Base-by-base conservation (phyloP, 768 basidiomycete genomes). In the Hortiboletus flavorubellus region DNA sequence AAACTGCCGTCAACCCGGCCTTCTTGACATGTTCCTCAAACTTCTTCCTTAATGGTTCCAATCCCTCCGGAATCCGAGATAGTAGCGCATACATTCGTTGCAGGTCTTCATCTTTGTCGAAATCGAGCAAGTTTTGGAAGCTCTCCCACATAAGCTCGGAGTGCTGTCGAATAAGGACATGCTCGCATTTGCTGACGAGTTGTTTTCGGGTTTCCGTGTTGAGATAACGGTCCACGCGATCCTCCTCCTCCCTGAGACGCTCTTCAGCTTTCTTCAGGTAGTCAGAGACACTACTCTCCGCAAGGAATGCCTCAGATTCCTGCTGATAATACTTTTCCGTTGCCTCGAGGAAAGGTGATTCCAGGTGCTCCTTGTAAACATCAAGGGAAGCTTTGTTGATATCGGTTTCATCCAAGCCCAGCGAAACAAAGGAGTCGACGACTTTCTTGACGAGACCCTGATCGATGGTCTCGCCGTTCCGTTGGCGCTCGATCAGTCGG, bases 1-100 rank as follows among this genome's bases (percentile, higher is more conserved):
- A 82, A 26, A 98, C 88, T 1, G 92, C 89, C 29, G 83, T 81
- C 55, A 91, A 70, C 30, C 96, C 96, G 14, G 91, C 84, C 65
- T 85, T 83, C 80, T 96, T 97, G 68, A 98, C 96, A 70, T 97
- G 94, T 61, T 90, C 87, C 74, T 95, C 95, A 66, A 98, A 99
- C 66, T 84, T 87, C 78, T 89, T 90, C 64, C 93, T 82, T 51
- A 98, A 73, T 0, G 93, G 94, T 63, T 96, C 92, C 54, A 98
- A 76, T 7, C 95, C 96, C 62, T 93, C 87, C 16, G 85, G 84
- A 56, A 98, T 95, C 34, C 95, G 88, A 12, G 89, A 86, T 23
- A 98, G 78, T n/a, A 98, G 77, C 9, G 87, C 79, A 73, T 97
- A 98, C 92, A 98, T 97, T 41, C 95, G 82, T 62, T 92, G 92